Percentiles rank a stretch among this genome's conserved stretches.
Conservation (phyloP, 1,284 basidiomycete genomes). For the Flammula alnicola region DNA sequence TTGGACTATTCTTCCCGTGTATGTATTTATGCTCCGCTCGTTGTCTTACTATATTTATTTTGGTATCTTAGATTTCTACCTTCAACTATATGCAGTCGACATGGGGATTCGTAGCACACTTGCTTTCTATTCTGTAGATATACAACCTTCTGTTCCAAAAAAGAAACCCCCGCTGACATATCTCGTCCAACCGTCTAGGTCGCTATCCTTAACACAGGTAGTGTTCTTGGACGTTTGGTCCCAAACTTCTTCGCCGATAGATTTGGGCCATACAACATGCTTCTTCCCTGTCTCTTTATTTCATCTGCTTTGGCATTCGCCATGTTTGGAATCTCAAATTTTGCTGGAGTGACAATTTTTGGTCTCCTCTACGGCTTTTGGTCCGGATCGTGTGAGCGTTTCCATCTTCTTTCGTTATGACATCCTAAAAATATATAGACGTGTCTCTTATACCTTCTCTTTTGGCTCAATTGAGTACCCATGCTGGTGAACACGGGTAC, state of each 20-base stretch:
- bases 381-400: conserved; percentile 49
- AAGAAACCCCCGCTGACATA: conserved; percentile 1
- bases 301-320: conserved; percentile 47
- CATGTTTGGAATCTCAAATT: conserved; percentile 45
- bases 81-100: conserved; percentile 53
- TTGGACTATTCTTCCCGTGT: conserved; percentile 57
- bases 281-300: conserved; percentile 44
- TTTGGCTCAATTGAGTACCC: conserved; percentile 45
- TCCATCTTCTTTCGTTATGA: background rate
- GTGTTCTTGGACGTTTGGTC: conserved; percentile 50
- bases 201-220: conserved; percentile 54
- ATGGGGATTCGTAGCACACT: conserved; percentile 44
- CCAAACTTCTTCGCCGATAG: conserved; percentile 54
- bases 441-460: conserved; percentile 54
- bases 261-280: conserved; percentile 49
- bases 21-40: conserved; percentile 16
- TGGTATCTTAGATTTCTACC: conserved; percentile 50
- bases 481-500: conserved; percentile 52
- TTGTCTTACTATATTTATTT: background rate
- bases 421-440: conserved; percentile 34
- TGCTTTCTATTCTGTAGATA: conserved; percentile 54
- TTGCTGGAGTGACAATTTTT: conserved; percentile 44
- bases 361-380: conserved; percentile 54
- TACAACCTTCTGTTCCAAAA: background rate
- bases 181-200: conserved; percentile 30